Evolutionary conservation across 805 yeast species (phyloP), one percentile per base, ranked within the genome.

Genomic region (Monosporozyma siamensis): DNA sequence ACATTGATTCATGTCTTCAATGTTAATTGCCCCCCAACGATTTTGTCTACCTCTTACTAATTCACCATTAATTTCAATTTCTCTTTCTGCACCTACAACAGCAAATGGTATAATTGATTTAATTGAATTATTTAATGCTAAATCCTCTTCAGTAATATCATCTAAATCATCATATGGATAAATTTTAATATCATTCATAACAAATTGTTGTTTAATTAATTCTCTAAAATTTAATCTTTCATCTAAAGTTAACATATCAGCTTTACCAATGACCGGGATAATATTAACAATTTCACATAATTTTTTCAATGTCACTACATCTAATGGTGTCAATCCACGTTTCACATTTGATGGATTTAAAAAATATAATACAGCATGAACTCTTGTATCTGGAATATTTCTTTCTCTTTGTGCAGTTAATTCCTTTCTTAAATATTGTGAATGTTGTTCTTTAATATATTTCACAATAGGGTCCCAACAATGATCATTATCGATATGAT

Each of bases 381-480:
- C 95, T 59, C 97, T 78, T 10, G 95, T 77, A 65, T 90, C 98
- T 31, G 73, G 76, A 46, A 89, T 82, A 58, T 71, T 66, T 63
- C 75, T 75, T 59, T 88, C 96, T 66, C 97, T 81, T 57, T 84
- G 87, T 9, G 97, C 96, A 15, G 95, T 90, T 62, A 90, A 79
- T 66, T 89, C 97, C 64, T 83, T 85, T 68, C 97, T 82, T 59
- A 89, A 72, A 64, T 84, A 89, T 56, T 80, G 80, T 34, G 94
- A 82, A 64, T 89, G 95, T 67, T 89, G 97, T 65, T 89, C 97
- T 67, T 89, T 89, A 61, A 89, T 86, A 67, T 88, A 89, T 66
- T 86, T 87, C 50, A 89, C 81, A 48, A 89, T 80, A 41, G 96
- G 96, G 55, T 89, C 97, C 96, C 97, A 90, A 66, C 95, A 88